Evolutionary conservation across 495 filamentous ascomycete genomes (phyloP).

Genomic region (Immersiella caudata): DNA sequence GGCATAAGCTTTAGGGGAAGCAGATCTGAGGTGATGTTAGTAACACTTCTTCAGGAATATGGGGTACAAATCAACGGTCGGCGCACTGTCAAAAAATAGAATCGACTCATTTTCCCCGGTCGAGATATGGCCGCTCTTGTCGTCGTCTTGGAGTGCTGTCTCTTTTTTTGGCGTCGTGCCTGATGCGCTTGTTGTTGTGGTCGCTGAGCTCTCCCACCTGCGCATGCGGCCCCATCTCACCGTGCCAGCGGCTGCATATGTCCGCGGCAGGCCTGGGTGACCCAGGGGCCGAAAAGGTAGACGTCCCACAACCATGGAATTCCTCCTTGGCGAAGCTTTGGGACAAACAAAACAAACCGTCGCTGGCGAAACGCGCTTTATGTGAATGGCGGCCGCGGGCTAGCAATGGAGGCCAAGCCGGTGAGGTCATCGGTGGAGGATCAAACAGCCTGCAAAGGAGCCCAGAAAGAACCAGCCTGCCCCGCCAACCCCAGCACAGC

Average conservation of each 20-base stretch:
- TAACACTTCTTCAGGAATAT: not conserved
- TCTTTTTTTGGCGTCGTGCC: conserved; percentile 27
- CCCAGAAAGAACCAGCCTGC: conserved; percentile 1
- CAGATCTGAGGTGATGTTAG: conserved; percentile 61
- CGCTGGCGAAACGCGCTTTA: not conserved
- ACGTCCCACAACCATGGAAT: conserved; percentile 36
- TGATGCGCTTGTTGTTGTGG: not conserved
- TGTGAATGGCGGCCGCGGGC: conserved; percentile 9
- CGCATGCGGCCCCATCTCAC: conserved; percentile 5
- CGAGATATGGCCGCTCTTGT: conserved; percentile 75
- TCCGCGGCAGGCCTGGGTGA: conserved; percentile 4
- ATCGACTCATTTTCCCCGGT: conserved; percentile 72
- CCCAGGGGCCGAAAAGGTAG: conserved; percentile 21
- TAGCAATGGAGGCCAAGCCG: not conserved
- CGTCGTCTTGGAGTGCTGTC: conserved; percentile 51
- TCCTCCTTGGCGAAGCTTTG: not conserved
- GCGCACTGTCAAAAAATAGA: conserved; percentile 86
- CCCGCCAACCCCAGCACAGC: not conserved
- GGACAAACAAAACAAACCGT: not conserved
- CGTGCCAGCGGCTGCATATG: not conserved
- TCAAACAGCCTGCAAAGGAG: conserved; percentile 12
- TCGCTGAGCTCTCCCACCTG: conserved; percentile 23
- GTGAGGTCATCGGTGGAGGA: conserved; percentile 26
- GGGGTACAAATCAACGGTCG: not conserved
- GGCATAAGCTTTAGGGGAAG: conserved; percentile 79